Conservation (phyloP, 371 early-diverging fungal genomes). For the Mortierella sp. region DNA sequence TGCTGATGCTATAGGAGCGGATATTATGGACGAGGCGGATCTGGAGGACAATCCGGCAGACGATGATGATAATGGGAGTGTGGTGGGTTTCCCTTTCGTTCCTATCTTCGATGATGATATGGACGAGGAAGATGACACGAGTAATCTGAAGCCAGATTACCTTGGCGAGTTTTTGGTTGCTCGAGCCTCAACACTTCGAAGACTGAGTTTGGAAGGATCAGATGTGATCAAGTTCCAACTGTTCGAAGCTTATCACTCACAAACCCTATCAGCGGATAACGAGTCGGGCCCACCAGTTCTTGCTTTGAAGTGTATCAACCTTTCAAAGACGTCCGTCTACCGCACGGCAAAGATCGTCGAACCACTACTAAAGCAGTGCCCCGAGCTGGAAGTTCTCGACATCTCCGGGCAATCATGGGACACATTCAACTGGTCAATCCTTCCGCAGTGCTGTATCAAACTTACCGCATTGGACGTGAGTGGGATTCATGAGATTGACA, state of each 20-base stretch:
- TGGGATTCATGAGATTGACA: constrained; percentile 7
- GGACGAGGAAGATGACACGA: background rate
- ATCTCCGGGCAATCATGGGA: constrained; percentile 12
- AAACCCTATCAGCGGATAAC: too few species aligned
- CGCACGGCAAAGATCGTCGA: constrained; percentile 1
- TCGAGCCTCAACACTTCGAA: constrained; percentile 8
- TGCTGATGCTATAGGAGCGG: background rate
- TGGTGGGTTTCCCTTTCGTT: background rate
- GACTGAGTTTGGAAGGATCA: constrained; percentile 6
- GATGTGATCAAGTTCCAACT: constrained; percentile 11
- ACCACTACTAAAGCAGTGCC: constrained; percentile 15
- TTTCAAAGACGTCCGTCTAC: constrained; percentile 1
- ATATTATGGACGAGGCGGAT: background rate
- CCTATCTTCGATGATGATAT: background rate
- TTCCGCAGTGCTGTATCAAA: background rate
- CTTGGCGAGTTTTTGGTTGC: constrained; percentile 20
- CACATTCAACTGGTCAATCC: constrained; percentile 16
- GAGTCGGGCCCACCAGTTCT: background rate
- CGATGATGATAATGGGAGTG: background rate
- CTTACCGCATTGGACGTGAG: constrained; percentile 9
- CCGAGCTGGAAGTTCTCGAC: constrained; percentile 9
- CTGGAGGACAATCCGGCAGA: background rate
- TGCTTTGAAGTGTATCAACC: constrained; percentile 2
- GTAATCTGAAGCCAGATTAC: constrained; percentile 3
- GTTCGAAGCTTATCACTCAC: background rate